Evolutionary conservation across 1,284 basidiomycete species (phyloP), one percentile per base, ranked within the genome.

Genomic region (Cerioporus squamosus): DNA sequence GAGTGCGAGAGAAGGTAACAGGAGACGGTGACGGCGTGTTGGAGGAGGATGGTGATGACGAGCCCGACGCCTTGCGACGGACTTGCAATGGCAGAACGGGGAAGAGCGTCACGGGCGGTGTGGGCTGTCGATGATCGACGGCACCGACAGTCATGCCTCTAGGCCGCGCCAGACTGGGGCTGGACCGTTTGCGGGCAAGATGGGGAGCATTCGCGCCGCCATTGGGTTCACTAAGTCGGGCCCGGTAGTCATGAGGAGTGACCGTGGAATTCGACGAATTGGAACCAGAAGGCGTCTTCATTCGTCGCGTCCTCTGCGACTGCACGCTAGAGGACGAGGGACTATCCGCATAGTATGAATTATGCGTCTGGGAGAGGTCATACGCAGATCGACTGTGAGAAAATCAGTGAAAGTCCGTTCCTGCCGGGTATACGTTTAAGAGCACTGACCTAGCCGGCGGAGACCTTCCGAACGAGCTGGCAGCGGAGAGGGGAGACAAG

Each of bases 61-160:
- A 58, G 18, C 67, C 65, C 24, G 68, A 70, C 12, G 51, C 61
- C 57, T 71, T 63, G 18, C 65, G 65, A n/a, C 61, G 66, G 8
- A 67, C 56, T 29, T 62, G 60, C 36, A 58, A 44, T 12, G 62
- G 64, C 50, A 45, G 59, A 14, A 53, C 49, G 15, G 55, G 44
- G 10, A 45, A 66, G 22, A 40, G 38, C 17, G 33, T 26, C 12
- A 52, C 53, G 31, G 26, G 48, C 26, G 49, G 17, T 48, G 57
- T 24, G 50, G 55, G 22, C 33, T 49, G 40, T 31, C 55, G 60
- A 29, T 49, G 6, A 7, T 62, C 63, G 10, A 48, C 44, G 8
- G 51, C 54, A 33, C 59, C 74, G 46, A 84, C 80, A 2, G 83
- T 85, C 75, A 83, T 76, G n/a, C 84, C 83, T 66, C 84, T 72